Percentiles rank a stretch among this genome's conserved stretches.
These are phyloP conservation scores for Xerocomellus dryophilus DNA, from an alignment of 768 basidiomycete species.

Conservation along the genomic window DNA sequence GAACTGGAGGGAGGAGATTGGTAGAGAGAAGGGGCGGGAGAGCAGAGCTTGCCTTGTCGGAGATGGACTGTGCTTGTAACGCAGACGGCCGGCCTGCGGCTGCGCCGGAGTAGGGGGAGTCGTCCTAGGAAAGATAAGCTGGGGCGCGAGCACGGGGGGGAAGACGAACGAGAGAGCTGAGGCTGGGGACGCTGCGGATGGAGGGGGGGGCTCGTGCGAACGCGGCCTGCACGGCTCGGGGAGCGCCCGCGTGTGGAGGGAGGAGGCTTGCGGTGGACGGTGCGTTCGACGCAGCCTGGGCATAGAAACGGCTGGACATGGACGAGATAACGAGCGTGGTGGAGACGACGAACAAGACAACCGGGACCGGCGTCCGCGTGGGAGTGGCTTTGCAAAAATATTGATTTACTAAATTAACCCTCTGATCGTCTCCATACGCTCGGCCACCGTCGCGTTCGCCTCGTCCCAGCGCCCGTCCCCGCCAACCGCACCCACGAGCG, in stretches of 20 bases:
- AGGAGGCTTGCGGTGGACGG: conserved; percentile 55
- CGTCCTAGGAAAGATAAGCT: conserved; percentile 29
- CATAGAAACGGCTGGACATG: conserved; percentile 40
- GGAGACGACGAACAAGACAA: conserved; percentile 3
- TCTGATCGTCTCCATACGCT: conserved; percentile 43
- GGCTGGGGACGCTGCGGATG: conserved; percentile 39
- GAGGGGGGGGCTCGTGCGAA: conserved; percentile 40
- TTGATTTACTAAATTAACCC: no score
- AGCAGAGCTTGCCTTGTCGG: conserved; percentile 48
- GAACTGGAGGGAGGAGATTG: conserved; percentile 42
- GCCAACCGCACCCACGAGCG: conserved; percentile 39
- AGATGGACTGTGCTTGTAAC: conserved; percentile 43
- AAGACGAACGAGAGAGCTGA: conserved; percentile 40
- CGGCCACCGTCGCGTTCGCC: conserved; percentile 48
- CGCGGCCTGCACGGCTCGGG: conserved; percentile 40
- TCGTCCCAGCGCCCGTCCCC: conserved; percentile 22
- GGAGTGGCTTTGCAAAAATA: background rate
- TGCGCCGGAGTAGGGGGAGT: conserved; percentile 40
- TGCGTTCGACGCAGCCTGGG: conserved; percentile 38
- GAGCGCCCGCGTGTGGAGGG: conserved; percentile 32
- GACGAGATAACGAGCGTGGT: conserved; percentile 21
- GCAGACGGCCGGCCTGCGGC: conserved; percentile 30
- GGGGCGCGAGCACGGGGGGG: background rate
- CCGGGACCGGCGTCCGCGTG: background rate
- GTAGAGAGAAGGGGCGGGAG: background rate